phyloP scores from a whole-genome alignment of 352 stramenopile genomes.

The Phytophthora idaei region DNA sequence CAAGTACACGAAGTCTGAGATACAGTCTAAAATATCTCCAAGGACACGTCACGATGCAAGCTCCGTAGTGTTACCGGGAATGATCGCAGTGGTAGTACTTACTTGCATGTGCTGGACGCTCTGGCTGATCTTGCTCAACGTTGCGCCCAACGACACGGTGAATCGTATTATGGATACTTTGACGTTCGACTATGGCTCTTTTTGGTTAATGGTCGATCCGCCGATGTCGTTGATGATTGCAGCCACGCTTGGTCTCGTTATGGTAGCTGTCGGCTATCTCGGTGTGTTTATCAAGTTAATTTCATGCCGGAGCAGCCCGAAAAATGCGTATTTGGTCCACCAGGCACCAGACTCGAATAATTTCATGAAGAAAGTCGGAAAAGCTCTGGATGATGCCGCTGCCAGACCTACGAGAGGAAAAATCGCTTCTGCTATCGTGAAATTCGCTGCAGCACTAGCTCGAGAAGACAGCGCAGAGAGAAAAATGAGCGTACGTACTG shows the following conservation, averaged over 20 bases:
- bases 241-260: conserved; percentile 11
- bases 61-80: neutral
- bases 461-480: neutral
- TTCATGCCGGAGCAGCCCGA: neutral
- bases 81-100: neutral
- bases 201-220: conserved; percentile 37
- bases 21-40: neutral
- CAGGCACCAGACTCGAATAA: neutral
- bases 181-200: conserved; percentile 31
- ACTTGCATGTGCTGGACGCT: conserved; percentile 29
- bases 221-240: conserved; percentile 8
- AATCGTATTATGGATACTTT: conserved; percentile 35
- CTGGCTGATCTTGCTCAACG: conserved; percentile 26
- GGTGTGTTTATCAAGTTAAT: conserved; percentile 19
- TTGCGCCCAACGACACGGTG: conserved; percentile 26
- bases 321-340: conserved; percentile 7
- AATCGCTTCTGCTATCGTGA: neutral
- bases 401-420: neutral
- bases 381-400: neutral
- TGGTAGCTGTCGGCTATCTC: conserved; percentile 26
- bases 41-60: neutral
- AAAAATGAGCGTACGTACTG: conserved; percentile 20
- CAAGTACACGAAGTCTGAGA: neutral
- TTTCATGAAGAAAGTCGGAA: neutral
- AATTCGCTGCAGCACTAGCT: neutral